These are phyloP conservation scores for Fusarium nygamai DNA, from an alignment of 2,329 filamentous ascomycete genomes.

Conservation along the genomic window DNA sequence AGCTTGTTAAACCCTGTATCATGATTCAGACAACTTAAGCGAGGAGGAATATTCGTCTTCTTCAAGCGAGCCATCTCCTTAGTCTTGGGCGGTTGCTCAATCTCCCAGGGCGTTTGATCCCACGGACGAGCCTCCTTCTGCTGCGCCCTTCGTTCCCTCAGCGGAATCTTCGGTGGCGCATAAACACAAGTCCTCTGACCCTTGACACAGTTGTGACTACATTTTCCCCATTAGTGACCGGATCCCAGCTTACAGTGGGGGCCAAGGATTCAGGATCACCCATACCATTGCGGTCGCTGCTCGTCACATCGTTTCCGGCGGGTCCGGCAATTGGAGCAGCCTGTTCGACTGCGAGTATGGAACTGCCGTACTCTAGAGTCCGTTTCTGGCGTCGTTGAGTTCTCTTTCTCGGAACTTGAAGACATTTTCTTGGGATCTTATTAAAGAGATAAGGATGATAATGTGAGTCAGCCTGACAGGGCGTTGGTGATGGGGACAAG, in stretches of 20 bases:
- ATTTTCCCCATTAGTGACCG: not conserved
- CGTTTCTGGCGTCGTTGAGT: not conserved
- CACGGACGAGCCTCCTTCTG: conserved; percentile 12
- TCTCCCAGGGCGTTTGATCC: conserved; percentile 12
- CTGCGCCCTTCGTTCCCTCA: conserved; percentile 7
- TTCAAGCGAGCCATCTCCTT: not conserved
- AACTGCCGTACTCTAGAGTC: not conserved
- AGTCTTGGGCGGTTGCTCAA: not conserved
- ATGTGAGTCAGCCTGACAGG: not conserved
- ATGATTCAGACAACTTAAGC: not conserved
- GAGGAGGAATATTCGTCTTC: not conserved
- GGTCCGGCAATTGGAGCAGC: conserved; percentile 11
- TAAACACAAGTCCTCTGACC: not conserved
- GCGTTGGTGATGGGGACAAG: not conserved
- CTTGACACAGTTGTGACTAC: conserved; percentile 3
- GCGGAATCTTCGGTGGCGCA: not conserved
- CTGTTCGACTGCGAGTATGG: conserved; percentile 12
- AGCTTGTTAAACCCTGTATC: conserved; percentile 6
- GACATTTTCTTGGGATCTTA: not conserved
- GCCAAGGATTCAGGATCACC: not conserved
- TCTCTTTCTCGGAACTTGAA: not conserved
- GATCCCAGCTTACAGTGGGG: not conserved
- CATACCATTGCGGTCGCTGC: conserved; percentile 15
- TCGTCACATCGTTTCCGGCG: conserved; percentile 17
- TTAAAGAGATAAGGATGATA: not conserved